Evolutionary conservation across 306 rosid species (phyloP).

Genomic region (Pyrus bretschneideri): DNA sequence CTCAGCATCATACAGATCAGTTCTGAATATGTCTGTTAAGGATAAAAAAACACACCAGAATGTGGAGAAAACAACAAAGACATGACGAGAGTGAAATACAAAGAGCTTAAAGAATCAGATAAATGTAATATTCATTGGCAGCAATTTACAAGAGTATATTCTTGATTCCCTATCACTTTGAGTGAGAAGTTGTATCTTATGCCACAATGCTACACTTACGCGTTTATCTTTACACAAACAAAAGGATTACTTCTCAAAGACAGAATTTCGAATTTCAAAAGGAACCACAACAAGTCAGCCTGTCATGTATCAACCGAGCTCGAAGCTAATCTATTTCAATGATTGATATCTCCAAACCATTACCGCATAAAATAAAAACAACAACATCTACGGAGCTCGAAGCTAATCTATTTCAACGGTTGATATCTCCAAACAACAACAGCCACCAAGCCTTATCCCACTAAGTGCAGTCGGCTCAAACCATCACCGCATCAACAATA

Average conservation of each 20-base stretch:
- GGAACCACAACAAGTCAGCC: not conserved
- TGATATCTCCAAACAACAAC: not conserved
- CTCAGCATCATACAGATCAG: constrained; percentile 67
- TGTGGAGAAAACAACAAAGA: not conserved
- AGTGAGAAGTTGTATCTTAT: not conserved
- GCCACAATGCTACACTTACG: not conserved
- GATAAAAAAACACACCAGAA: constrained; percentile 24
- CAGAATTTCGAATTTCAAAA: not conserved
- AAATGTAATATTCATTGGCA: not conserved
- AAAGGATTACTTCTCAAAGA: not conserved
- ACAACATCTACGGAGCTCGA: not conserved
- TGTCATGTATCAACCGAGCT: not conserved
- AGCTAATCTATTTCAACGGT: not conserved
- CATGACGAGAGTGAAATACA: not conserved
- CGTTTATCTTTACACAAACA: not conserved
- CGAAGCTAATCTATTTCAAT: not conserved
- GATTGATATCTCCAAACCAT: not conserved
- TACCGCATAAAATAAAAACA: not conserved
- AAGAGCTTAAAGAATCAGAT: not conserved
- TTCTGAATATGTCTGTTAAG: constrained; percentile 42
- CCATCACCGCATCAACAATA: not conserved
- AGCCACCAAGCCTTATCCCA: not conserved
- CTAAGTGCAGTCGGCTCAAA: not conserved
- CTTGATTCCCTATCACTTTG: not conserved
- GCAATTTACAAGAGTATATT: not conserved